Evolutionary conservation across 352 stramenopile genomes (phyloP), one percentile per base, ranked within the genome.

Genomic region (Phytophthora pisi): DNA sequence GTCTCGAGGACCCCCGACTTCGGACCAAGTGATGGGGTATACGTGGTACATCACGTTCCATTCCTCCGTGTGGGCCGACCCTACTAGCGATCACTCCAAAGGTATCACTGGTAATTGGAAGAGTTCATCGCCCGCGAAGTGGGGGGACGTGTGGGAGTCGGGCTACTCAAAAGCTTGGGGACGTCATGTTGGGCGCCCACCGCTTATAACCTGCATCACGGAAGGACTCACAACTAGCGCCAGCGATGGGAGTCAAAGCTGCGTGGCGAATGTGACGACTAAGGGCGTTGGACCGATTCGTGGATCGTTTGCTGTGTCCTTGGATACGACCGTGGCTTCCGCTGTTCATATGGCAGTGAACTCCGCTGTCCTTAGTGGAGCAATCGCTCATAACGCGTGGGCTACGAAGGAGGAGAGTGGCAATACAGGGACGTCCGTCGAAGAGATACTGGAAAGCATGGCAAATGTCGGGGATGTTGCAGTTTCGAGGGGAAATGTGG

Each of bases 101-200:
- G 82, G 75, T 0, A 92, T 95, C 56, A 70, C 91, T 26, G 95
- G 95, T 8, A 99, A 98, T 66, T 99, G 96, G 95, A 86, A 95
- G 58, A 96, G 96, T 20, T 20, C 40, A 31, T 51, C 80, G 7
- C 66, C 83, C 11, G 86, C 86, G 0, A 78, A 70, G 11, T 97
- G 86, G 80, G 84, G 85, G 34, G 95, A 98, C 60, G 91, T 90
- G 26, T 99, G 97, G 97, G 85, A 88, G 40, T 93, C 91, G 0
- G 87, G 89, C 1, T 98, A 98, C 68, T 98, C 94, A 1, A 98
- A 98, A 74, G 93, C 92, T 8, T 99, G 97, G 97, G 96, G 97
- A 1, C 96, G 96, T 20, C 98, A 99, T 67, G 95, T 98, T 1
- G 97, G 97, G 0, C 88, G 97, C 46, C 82, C 98, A 42, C 67